Evolutionary conservation across 164 flowering plant genomes (phyloP), one percentile per base, ranked within the genome.

Genomic region (Paratinospora sagittata): DNA sequence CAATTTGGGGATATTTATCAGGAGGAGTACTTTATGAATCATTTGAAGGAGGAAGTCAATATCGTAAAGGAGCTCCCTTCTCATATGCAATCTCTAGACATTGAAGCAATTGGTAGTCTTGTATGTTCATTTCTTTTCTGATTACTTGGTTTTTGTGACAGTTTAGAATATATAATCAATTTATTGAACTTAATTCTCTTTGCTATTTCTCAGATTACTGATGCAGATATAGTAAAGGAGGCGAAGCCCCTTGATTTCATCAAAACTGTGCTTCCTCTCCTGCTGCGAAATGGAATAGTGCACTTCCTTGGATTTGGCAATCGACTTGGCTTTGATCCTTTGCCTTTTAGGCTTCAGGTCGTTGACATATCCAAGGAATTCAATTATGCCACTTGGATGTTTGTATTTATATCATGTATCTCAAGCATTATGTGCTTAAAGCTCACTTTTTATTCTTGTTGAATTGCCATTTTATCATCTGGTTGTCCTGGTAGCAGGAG

Each of bases 261-360:
- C 8, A 73, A 76, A 58, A 73, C 58, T 8, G 84, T 84, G 39
- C 89, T 89, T 73, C 98, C 99, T 37, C 74, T 88, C 72, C 86
- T 96, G 6, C 66, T 69, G 67, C 75, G 66, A 69, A 90, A 91
- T 78, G 86, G 85, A 74, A 81, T 87, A 52, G 96, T 96, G 74
- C 97, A 92, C 79, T 87, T 93, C 58, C 91, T 96, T 72, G 99
- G 99, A 73, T 96, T 83, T 83, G 97, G 98, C 68, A 92, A 96
- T 74, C 86, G 99, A 60, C 90, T 93, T 23, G 97, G 93, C 34
- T 96, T 96, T 79, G 98, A 96, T 83, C 91, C 94, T 68, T 62
- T 96, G 73, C 91, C 98, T 68, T 80, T 62, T 62, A 57, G 87
- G 27, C 86, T 96, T 81, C 99, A 91, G 93, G 98, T 94, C 39